A percentile compares a stretch with the other conserved stretches of the same genome.
These are phyloP conservation scores for Thalia dealbata DNA, from an alignment of 176 grass and related monocot genomes.

Conservation along the genomic window DNA sequence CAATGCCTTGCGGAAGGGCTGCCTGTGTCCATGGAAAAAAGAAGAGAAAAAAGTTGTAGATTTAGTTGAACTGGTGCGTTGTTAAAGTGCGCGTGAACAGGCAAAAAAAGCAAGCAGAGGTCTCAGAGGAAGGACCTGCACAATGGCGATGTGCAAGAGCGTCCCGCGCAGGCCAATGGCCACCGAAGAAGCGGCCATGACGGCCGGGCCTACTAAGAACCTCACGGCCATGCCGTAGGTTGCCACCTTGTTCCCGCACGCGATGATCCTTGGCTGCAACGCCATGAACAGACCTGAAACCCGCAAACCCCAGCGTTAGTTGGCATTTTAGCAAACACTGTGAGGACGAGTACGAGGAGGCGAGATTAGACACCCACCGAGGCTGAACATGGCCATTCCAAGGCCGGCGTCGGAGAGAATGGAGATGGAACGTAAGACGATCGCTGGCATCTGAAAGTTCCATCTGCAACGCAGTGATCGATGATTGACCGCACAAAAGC, in stretches of 20 bases:
- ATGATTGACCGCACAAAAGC: not conserved
- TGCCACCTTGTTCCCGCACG: constrained; percentile 1
- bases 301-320: no score
- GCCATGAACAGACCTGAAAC: constrained; percentile 13
- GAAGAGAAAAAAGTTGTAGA: not conserved
- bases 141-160: constrained; percentile 11
- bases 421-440: not conserved
- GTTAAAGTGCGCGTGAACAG: not conserved
- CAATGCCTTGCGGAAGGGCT: constrained; percentile 6
- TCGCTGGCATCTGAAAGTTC: not conserved
- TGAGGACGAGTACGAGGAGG: not conserved
- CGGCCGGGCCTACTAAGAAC: constrained; percentile 4
- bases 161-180: constrained; percentile 5
- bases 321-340: not conserved
- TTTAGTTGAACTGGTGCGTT: no score
- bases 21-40: constrained; percentile 3
- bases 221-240: constrained; percentile 4
- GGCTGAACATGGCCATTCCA: constrained; percentile 13
- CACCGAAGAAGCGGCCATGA: constrained; percentile 2
- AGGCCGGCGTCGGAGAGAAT: constrained; percentile 7
- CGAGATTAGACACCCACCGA: not conserved
- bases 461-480: not conserved
- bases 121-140: not conserved
- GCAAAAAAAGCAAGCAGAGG: not conserved
- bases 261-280: constrained; percentile 9